Percentiles rank a stretch among this genome's conserved stretches.
Evolutionary conservation across 148 eudicot genomes (phyloP).

Genomic region (Cornus kousa): DNA sequence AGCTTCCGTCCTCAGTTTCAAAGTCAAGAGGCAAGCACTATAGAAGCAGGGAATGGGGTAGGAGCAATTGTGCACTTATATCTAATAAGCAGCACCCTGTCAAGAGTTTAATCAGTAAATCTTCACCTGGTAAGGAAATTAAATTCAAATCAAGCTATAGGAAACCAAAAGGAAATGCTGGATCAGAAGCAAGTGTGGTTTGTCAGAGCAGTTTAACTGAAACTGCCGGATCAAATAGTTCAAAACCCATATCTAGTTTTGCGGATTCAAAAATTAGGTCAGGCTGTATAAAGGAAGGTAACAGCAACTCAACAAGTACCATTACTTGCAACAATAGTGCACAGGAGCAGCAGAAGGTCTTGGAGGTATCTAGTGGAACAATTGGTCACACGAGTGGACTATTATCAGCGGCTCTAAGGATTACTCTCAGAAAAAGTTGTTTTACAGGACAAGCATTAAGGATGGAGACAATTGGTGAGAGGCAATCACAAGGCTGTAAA

Average conservation of each 20-base stretch:
- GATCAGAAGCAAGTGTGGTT: slow-evolving; percentile 19
- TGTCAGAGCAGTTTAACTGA: slow-evolving; percentile 25
- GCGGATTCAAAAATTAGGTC: slow-evolving; percentile 18
- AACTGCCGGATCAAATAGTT: slow-evolving; percentile 6
- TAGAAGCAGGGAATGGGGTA: slow-evolving; percentile 31
- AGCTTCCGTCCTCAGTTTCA: slow-evolving; percentile 59
- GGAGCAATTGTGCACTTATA: slow-evolving; percentile 11
- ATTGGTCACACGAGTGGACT: slow-evolving; percentile 35
- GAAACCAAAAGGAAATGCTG: slow-evolving; percentile 13
- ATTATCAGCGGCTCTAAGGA: slow-evolving; percentile 32
- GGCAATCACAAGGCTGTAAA: slow-evolving; percentile 37
- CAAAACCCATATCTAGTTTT: slow-evolving; percentile 9
- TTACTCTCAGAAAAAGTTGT: slow-evolving; percentile 48
- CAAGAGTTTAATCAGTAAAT: slow-evolving; percentile 29
- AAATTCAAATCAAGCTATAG: slow-evolving; percentile 15
- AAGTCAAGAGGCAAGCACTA: slow-evolving; percentile 57
- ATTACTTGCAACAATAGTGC: slow-evolving; percentile 33
- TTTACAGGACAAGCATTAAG: slow-evolving; percentile 54
- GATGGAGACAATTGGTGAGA: slow-evolving; percentile 29
- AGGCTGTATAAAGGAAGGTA: slow-evolving; percentile 22
- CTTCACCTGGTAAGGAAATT: slow-evolving; percentile 19
- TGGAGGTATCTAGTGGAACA: slow-evolving; percentile 31
- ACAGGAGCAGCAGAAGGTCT: slow-evolving; percentile 23
- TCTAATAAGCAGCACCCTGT: slow-evolving; percentile 32
- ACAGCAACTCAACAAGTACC: slow-evolving; percentile 30